Evolutionary conservation across 2,329 filamentous ascomycete genomes (phyloP).

Genomic region (Nothophaeocryptopus gaeumannii): DNA sequence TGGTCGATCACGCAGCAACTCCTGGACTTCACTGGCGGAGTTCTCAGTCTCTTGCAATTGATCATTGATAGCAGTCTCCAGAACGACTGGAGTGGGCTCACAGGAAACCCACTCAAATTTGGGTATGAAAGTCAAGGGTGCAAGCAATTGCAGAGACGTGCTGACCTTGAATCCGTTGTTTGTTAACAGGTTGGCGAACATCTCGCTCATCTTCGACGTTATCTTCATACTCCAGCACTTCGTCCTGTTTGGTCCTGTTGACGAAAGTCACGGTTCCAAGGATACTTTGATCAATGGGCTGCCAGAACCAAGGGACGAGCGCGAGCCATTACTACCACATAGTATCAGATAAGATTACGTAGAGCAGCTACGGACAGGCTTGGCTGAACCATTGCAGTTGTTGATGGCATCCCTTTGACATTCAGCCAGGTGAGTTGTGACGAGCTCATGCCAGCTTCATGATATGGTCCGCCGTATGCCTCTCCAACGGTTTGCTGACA

Average conservation of each 20-base stretch:
- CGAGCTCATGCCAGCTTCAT: too few species aligned
- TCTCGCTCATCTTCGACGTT: conserved; percentile 80
- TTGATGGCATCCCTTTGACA: too few species aligned
- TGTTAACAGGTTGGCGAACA: conserved; percentile 61
- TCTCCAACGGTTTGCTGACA: too few species aligned
- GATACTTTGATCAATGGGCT: too few species aligned
- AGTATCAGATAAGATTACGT: not conserved
- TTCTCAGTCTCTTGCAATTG: conserved; percentile 78
- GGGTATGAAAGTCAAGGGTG: conserved; percentile 36
- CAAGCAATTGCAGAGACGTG: too few species aligned
- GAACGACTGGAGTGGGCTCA: conserved; percentile 84
- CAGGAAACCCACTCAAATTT: conserved; percentile 89
- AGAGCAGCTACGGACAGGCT: too few species aligned
- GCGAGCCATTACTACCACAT: conserved; percentile 5
- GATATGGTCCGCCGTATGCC: too few species aligned
- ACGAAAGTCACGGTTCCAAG: conserved; percentile 9
- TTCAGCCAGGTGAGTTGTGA: too few species aligned
- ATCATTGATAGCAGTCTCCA: conserved; percentile 80
- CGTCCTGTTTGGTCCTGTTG: conserved; percentile 60
- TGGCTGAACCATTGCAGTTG: too few species aligned
- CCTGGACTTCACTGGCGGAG: conserved; percentile 76
- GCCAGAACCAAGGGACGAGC: not conserved
- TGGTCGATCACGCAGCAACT: conserved; percentile 86
- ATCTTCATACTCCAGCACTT: conserved; percentile 90
- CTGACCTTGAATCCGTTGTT: too few species aligned